Evolutionary conservation across 2,329 filamentous ascomycete genomes (phyloP).

Genomic region (Ophiostoma angusticollis): DNA sequence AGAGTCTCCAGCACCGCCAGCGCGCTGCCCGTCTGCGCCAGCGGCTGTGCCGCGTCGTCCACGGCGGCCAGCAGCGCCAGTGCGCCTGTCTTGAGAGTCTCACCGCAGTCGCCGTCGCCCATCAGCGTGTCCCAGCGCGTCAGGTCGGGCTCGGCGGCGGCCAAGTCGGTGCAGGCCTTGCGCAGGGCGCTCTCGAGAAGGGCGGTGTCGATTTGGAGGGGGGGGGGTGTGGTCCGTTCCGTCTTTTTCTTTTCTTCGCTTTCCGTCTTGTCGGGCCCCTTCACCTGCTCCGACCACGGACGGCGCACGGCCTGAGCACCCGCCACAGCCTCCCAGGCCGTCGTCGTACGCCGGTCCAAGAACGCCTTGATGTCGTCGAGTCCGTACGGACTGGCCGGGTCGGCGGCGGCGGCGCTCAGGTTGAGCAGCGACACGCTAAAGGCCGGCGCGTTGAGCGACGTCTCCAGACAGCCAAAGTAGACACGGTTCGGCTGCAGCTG

Average conservation of each 20-base stretch:
- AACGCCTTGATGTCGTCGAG: conserved; percentile 45
- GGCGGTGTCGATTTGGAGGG: conserved; percentile 37
- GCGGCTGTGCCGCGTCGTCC: conserved; percentile 15
- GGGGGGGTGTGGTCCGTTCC: conserved; percentile 22
- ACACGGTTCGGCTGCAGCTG: conserved; percentile 40
- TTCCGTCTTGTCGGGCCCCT: conserved; percentile 22
- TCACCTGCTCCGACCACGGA: conserved; percentile 31
- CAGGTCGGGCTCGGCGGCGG: conserved; percentile 47
- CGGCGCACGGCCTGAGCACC: conserved; percentile 31
- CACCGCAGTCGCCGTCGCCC: conserved; percentile 55
- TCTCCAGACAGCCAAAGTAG: conserved; percentile 53
- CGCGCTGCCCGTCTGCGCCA: conserved; percentile 32
- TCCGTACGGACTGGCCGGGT: conserved; percentile 30
- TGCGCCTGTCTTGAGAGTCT: conserved; percentile 44
- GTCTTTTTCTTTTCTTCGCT: conserved; percentile 20
- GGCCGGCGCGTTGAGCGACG: conserved; percentile 57
- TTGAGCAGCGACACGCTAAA: conserved; percentile 58
- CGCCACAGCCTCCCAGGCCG: conserved; percentile 39
- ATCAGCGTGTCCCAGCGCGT: conserved; percentile 51
- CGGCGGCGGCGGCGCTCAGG: conserved; percentile 32
- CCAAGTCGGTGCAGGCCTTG: conserved; percentile 36
- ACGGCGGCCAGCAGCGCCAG: conserved; percentile 34
- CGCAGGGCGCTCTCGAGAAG: conserved; percentile 43
- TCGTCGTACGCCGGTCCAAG: conserved; percentile 51
- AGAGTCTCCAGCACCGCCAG: conserved; percentile 34